Conservation (phyloP, 176 grass and related monocot genomes). For the Paspalum notatum region DNA sequence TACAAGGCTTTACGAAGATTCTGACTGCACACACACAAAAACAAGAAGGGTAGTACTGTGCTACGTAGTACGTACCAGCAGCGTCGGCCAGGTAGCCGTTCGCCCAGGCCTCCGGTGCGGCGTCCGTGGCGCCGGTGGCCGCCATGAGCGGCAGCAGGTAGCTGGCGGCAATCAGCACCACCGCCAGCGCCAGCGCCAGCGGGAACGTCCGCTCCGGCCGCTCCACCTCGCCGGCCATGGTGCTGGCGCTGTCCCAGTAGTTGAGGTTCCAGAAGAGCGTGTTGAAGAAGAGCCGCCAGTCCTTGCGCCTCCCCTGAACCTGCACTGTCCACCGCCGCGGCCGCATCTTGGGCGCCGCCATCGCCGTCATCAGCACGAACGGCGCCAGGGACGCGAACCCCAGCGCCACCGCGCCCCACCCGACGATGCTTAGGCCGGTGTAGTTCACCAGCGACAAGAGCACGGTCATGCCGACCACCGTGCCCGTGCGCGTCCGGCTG, state of each 20-base stretch:
- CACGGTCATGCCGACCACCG: slow-evolving; percentile 43
- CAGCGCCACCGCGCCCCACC: slow-evolving; percentile 52
- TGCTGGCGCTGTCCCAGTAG: slow-evolving; percentile 64
- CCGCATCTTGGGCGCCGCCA: slow-evolving; percentile 32
- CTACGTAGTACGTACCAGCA: slow-evolving; percentile 21
- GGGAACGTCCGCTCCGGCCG: slow-evolving; percentile 51
- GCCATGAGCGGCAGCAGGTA: slow-evolving; percentile 53
- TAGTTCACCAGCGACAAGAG: slow-evolving; percentile 47
- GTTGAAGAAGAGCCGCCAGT: slow-evolving; percentile 65
- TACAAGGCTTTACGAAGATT: not conserved
- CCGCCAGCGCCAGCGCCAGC: slow-evolving; percentile 30
- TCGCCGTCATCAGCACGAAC: slow-evolving; percentile 48
- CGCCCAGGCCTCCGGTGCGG: slow-evolving; percentile 42
- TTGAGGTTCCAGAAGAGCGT: slow-evolving; percentile 68
- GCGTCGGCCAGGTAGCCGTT: slow-evolving; percentile 54
- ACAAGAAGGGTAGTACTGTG: not conserved
- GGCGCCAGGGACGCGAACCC: slow-evolving; percentile 45
- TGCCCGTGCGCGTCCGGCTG: not conserved
- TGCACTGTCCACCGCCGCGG: slow-evolving; percentile 42
- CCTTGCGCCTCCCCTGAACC: not conserved
- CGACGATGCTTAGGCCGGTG: slow-evolving; percentile 47
- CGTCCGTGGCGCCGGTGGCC: slow-evolving; percentile 41
- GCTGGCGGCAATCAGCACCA: slow-evolving; percentile 40
- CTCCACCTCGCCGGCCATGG: slow-evolving; percentile 58
- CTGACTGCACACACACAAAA: not conserved